Base-by-base conservation (phyloP, 192 early-diverging fungal species). In the Podila horticola region DNA sequence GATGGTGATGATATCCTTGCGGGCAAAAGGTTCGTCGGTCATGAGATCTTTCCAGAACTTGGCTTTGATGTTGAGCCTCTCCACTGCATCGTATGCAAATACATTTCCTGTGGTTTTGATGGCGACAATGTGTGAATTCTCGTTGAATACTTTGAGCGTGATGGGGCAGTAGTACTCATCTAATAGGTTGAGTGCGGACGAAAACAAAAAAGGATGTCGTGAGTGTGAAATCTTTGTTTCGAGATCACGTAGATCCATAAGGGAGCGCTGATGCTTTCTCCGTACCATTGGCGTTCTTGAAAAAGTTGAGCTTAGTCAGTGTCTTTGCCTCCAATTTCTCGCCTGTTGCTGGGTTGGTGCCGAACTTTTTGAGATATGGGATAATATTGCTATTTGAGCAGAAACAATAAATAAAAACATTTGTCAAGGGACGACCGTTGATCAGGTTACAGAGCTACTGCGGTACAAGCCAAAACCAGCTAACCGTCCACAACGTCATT, bases 1-100 rank as follows among this genome's bases (percentile, higher is more conserved):
- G 33, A 99, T 84, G 22, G 94, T 94, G 49, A 99, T 94, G 34
- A 99, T 87, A 75, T 99, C 97, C 51, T 91, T 88, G 26, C 93
- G 85, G 17, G 89, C 93, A 68, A 99, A 99, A 2, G 94, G 91
- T 29, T 93, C 93, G 33, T 97, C 94, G 3, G 91, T 94, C 58
- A 99, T 75, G 58, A 98, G 79, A 85, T 99, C 97, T 28, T 71
- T 86, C 95, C 95, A 97, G 62, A 93, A 79, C 45, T 94, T 96
- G 20, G 89, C 85, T 71, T 96, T 93, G 67, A 95, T 90, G 74
- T 96, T 97, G 26, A 99, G 86, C 75, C 92, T 83, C 38, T 97
- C 93, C 66, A 99, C 84, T 0, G 96, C 93, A 36, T 96, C 94
- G 74, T 86, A 96, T 19, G 92, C 86, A 82, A 90, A 98, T 7